Conservation (phyloP, 768 basidiomycete species). For the Russula abietina region DNA sequence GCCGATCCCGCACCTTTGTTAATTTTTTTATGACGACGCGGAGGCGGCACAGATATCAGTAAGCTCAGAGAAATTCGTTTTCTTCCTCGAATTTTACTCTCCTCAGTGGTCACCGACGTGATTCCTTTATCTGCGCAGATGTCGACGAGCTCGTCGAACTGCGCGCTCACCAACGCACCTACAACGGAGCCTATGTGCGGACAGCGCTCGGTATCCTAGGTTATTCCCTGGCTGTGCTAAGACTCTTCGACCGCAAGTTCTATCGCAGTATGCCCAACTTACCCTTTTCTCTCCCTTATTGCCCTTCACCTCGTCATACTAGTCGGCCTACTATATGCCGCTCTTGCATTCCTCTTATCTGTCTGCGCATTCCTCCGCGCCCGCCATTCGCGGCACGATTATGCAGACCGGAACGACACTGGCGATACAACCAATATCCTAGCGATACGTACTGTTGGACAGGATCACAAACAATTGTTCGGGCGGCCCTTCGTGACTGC, state of each 20-base stretch:
- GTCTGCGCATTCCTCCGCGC: constrained; percentile 53
- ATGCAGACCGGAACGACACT: constrained; percentile 46
- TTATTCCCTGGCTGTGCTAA: constrained; percentile 65
- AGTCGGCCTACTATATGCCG: constrained; percentile 59
- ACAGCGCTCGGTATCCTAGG: constrained; percentile 70
- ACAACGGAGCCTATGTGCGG: constrained; percentile 75
- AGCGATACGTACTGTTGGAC: constrained; percentile 52
- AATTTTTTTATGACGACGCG: not conserved
- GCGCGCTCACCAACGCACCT: constrained; percentile 74
- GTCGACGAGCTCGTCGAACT: constrained; percentile 50
- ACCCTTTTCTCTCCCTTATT: not conserved
- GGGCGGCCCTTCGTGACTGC: constrained; percentile 77
- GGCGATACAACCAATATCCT: constrained; percentile 24
- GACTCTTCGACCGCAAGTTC: constrained; percentile 73
- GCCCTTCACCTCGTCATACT: not conserved
- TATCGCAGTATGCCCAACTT: constrained; percentile 51
- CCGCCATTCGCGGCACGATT: constrained; percentile 65
- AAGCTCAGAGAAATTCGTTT: not conserved
- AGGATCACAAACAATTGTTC: constrained; percentile 55
- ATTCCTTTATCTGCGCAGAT: constrained; percentile 33
- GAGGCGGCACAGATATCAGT: constrained; percentile 13
- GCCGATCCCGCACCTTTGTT: not conserved
- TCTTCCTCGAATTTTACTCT: not conserved
- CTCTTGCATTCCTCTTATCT: constrained; percentile 57
- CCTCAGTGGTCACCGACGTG: constrained; percentile 33